phyloP scores from a whole-genome alignment of 1,139 yeast genomes.

The Kodamaea fungicola region DNA sequence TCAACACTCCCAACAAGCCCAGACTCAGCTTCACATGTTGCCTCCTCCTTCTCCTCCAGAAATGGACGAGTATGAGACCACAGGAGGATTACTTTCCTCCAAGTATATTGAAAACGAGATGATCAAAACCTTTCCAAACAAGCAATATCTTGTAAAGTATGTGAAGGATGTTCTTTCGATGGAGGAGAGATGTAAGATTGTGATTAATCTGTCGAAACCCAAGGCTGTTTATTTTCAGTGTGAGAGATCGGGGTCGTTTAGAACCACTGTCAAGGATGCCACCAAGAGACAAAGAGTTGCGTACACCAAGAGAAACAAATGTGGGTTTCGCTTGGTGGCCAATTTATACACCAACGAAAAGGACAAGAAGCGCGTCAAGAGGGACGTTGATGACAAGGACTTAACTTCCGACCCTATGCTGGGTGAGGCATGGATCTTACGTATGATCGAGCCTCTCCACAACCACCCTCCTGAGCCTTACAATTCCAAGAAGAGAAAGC shows the following conservation, averaged over 20 bases:
- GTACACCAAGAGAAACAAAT: slow-evolving; percentile 49
- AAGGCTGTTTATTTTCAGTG: slow-evolving; percentile 52
- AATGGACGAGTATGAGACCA: slow-evolving; percentile 13
- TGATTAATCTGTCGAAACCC: slow-evolving; percentile 47
- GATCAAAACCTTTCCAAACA: slow-evolving; percentile 42
- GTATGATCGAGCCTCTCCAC: slow-evolving; percentile 49
- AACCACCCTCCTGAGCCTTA: slow-evolving; percentile 47
- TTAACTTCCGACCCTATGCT: slow-evolving; percentile 14
- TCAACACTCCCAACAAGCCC: slow-evolving; percentile 11
- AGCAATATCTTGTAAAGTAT: slow-evolving; percentile 40
- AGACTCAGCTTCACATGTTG: slow-evolving; percentile 7
- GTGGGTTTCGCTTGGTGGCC: slow-evolving; percentile 49
- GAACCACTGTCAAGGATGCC: slow-evolving; percentile 50
- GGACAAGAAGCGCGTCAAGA: slow-evolving; percentile 31
- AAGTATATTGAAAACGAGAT: slow-evolving; percentile 43
- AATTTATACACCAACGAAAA: slow-evolving; percentile 45
- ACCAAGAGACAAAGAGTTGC: slow-evolving; percentile 48
- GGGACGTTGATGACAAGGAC: slow-evolving; percentile 25
- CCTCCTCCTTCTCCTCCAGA: slow-evolving; percentile 8
- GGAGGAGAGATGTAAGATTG: slow-evolving; percentile 48
- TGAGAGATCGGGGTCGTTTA: slow-evolving; percentile 45
- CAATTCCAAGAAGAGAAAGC: slow-evolving; percentile 31
- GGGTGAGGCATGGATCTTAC: slow-evolving; percentile 45
- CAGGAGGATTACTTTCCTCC: slow-evolving; percentile 19
- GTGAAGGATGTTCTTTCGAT: slow-evolving; percentile 42